A percentile compares a stretch with the other conserved stretches of the same genome.
Conservation (phyloP, 2,329 filamentous ascomycete genomes). For the Hymenoscyphus albidus region DNA sequence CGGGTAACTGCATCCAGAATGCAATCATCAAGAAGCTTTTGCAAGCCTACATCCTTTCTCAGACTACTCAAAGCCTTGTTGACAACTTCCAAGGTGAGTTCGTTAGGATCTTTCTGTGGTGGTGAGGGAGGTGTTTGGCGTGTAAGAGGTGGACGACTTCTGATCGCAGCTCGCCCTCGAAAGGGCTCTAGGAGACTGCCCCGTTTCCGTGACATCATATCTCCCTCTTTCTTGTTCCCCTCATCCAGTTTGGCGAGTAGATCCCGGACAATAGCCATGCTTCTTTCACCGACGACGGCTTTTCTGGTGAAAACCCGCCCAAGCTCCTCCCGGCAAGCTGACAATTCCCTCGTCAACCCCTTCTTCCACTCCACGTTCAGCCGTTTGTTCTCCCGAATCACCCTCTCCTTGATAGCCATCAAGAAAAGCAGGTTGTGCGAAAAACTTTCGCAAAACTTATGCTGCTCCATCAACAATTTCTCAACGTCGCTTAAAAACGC, state of each 20-base stretch:
- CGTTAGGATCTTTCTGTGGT: not conserved
- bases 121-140: not conserved
- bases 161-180: not conserved
- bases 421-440: constrained; percentile 8
- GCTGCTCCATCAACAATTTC: not conserved
- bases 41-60: constrained; percentile 8
- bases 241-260: constrained; percentile 2
- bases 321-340: constrained; percentile 7
- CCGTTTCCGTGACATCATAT: not conserved
- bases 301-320: constrained; percentile 7
- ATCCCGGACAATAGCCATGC: not conserved
- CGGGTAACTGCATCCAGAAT: constrained; percentile 13
- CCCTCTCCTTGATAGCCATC: constrained; percentile 9
- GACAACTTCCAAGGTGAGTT: constrained; percentile 5
- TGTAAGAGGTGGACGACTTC: constrained; percentile 1
- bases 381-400: constrained; percentile 1
- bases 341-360: constrained; percentile 4
- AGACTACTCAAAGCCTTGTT: constrained; percentile 1
- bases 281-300: not conserved
- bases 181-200: not conserved
- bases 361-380: constrained; percentile 9
- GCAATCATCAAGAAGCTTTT: constrained; percentile 12
- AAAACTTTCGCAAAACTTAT: not conserved
- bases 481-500: not conserved
- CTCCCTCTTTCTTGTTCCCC: not conserved